Evolutionary conservation across 2,329 filamentous ascomycete genomes (phyloP).

Genomic region (Lecanicillium sp.): DNA sequence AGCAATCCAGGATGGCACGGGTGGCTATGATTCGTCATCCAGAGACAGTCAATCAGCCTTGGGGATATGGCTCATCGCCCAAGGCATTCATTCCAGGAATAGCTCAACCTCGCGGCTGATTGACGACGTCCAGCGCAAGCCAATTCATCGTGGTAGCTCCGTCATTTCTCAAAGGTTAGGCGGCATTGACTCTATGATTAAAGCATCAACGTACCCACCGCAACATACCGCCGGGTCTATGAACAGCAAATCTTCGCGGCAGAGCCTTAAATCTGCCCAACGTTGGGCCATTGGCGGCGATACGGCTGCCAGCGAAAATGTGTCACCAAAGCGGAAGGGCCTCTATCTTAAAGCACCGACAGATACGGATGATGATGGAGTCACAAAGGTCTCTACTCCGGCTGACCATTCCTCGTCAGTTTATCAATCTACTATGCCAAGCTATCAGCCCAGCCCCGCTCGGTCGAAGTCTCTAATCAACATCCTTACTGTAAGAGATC

Average conservation of each 20-base stretch:
- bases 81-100: conserved; percentile 21
- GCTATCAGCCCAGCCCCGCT: conserved; percentile 24
- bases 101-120: conserved; percentile 11
- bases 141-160: not conserved
- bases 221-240: too few relatives aligned
- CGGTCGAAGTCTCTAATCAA: conserved; percentile 18
- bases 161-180: not conserved
- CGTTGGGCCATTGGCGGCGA: too few relatives aligned
- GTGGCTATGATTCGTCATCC: not conserved
- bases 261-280: too few relatives aligned
- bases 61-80: conserved; percentile 28
- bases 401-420: conserved; percentile 21
- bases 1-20: conserved; percentile 7
- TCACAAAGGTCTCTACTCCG: conserved; percentile 2
- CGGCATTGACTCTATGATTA: not conserved
- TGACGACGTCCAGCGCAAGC: conserved; percentile 10
- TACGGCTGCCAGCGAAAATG: too few relatives aligned
- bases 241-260: too few relatives aligned
- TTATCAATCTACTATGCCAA: conserved; percentile 25
- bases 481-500: conserved; percentile 21
- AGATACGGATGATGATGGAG: too few relatives aligned
- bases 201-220: too few relatives aligned
- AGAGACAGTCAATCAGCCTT: conserved; percentile 26
- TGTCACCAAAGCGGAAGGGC: too few relatives aligned
- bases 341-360: too few relatives aligned